A percentile compares a stretch with the other conserved stretches of the same genome.
Evolutionary conservation across 106 monocot genomes (phyloP).

Genomic region (Dendrobium huoshanense): DNA sequence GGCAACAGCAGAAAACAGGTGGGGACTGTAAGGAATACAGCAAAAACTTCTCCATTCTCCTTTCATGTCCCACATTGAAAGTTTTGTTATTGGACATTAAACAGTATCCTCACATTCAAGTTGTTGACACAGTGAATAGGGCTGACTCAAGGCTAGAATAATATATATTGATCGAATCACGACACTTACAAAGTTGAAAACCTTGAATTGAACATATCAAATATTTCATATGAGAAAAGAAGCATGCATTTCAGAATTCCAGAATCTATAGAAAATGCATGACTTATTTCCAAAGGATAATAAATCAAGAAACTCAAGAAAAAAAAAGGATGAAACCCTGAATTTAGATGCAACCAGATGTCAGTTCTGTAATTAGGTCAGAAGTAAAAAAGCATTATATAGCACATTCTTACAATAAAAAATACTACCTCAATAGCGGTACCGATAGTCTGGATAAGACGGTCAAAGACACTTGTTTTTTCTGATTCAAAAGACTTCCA

Average conservation of each 20-base stretch:
- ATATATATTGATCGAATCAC: neutral
- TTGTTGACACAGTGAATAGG: neutral
- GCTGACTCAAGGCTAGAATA: neutral
- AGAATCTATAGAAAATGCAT: neutral
- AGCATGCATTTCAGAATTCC: neutral
- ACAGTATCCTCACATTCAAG: neutral
- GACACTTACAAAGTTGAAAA: neutral
- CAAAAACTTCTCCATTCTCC: neutral
- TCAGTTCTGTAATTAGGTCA: neutral
- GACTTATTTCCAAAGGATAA: neutral
- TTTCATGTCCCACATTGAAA: neutral
- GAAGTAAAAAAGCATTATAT: neutral
- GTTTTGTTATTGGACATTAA: neutral
- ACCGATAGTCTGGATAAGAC: conserved; percentile 88
- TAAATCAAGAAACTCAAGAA: conserved; percentile 3
- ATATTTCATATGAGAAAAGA: neutral
- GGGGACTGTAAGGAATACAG: neutral
- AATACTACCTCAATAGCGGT: conserved; percentile 85
- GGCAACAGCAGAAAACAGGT: neutral
- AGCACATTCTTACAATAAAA: neutral
- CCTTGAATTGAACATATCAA: neutral
- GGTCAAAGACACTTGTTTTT: conserved; percentile 90
- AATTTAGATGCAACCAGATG: neutral
- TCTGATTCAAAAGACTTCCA: conserved; percentile 98
- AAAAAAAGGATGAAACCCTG: neutral